Percentiles rank a stretch among this genome's conserved stretches.
These are phyloP conservation scores for Penicillium sp. DNA, from an alignment of 2,329 filamentous ascomycete genomes.

Conservation along the genomic window DNA sequence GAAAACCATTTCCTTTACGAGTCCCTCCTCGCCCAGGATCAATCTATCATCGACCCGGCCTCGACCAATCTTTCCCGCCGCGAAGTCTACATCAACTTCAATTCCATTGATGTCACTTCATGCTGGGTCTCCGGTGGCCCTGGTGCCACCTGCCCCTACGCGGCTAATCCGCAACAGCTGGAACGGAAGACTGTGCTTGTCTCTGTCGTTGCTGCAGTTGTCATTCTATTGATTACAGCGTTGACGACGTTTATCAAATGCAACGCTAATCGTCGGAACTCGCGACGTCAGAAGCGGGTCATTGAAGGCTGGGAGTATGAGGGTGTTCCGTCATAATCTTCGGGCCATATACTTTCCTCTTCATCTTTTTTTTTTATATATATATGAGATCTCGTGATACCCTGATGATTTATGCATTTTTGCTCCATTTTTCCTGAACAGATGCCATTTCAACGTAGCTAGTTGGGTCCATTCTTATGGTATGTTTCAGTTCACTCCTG, in stretches of 20 bases:
- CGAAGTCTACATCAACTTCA: slow-evolving; percentile 64
- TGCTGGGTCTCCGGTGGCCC: slow-evolving; percentile 66
- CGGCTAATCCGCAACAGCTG: slow-evolving; percentile 46
- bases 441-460: background rate
- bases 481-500: too few relatives aligned
- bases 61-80: slow-evolving; percentile 31
- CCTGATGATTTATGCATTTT: slow-evolving; percentile 2
- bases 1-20: slow-evolving; percentile 65
- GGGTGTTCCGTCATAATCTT: slow-evolving; percentile 60
- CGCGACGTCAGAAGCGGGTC: slow-evolving; percentile 55
- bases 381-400: slow-evolving; percentile 12
- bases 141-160: slow-evolving; percentile 64
- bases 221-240: slow-evolving; percentile 64
- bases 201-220: slow-evolving; percentile 64
- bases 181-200: slow-evolving; percentile 59
- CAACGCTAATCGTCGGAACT: slow-evolving; percentile 62
- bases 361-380: background rate
- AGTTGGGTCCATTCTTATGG: too few relatives aligned
- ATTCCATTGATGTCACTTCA: slow-evolving; percentile 58
- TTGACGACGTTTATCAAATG: slow-evolving; percentile 68
- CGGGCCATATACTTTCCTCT: background rate
- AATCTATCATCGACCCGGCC: slow-evolving; percentile 28
- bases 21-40: slow-evolving; percentile 39
- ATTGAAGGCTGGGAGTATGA: slow-evolving; percentile 68
- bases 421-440: background rate